A percentile compares a stretch with the other conserved stretches of the same genome.
Conservation (phyloP, 2,329 filamentous ascomycete genomes). For the Microascus cirrosus region DNA sequence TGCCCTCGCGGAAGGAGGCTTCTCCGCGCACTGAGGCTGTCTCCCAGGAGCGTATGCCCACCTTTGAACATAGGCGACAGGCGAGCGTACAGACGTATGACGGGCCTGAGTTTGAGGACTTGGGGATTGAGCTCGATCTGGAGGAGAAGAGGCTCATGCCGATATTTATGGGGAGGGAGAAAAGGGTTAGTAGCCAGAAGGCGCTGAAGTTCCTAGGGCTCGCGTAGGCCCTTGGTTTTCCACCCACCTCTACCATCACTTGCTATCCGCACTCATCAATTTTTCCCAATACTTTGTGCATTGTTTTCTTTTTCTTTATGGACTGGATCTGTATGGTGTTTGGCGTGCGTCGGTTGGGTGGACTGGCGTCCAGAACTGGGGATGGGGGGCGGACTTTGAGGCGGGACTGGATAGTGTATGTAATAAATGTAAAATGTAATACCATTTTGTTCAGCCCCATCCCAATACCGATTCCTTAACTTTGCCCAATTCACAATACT, state of each 20-base stretch:
- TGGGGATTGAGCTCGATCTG: slow-evolving; percentile 18
- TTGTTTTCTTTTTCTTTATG: slow-evolving; percentile 5
- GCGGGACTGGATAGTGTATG: background rate
- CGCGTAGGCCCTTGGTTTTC: slow-evolving; percentile 14
- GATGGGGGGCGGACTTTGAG: background rate
- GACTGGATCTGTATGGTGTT: background rate
- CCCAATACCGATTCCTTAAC: background rate
- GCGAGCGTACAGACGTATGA: background rate
- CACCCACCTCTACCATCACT: background rate
- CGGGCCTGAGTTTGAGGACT: background rate
- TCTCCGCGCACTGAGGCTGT: background rate
- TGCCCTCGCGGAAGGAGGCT: background rate
- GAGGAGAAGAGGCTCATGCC: slow-evolving; percentile 44
- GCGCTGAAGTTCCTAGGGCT: slow-evolving; percentile 43
- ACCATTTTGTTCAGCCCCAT: background rate
- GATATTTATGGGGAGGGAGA: slow-evolving; percentile 28
- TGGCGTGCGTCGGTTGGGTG: background rate
- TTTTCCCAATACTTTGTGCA: too few species aligned
- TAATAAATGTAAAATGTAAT: background rate
- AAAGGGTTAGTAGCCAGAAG: slow-evolving; percentile 31
- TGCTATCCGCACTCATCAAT: background rate
- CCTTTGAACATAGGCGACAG: background rate
- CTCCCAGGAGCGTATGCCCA: background rate
- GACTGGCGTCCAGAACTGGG: too few species aligned
- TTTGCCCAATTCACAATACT: background rate